Evolutionary conservation across 78 protist species (phyloP).

Genomic region (Thecamonas trahens): DNA sequence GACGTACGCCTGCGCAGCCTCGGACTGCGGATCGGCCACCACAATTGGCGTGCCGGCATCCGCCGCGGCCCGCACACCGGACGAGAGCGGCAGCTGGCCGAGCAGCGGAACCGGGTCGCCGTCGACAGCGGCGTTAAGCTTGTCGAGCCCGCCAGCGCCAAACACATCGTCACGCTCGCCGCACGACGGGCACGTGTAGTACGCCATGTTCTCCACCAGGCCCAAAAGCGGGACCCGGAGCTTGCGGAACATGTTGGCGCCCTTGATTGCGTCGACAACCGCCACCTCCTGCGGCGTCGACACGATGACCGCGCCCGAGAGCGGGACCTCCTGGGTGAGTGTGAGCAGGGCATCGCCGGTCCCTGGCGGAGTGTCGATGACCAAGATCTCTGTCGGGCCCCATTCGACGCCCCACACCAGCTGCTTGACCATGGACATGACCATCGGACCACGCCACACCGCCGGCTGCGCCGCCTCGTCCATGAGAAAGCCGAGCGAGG

Average conservation of each 20-base stretch:
- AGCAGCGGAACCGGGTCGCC: constrained; percentile 52
- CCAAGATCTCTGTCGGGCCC: constrained; percentile 84
- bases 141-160: constrained; percentile 53
- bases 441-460: constrained; percentile 88
- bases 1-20: constrained; percentile 13
- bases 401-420: constrained; percentile 60
- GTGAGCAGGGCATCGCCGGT: constrained; percentile 94
- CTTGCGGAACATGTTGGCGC: constrained; percentile 78
- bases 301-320: constrained; percentile 87
- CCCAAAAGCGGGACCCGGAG: constrained; percentile 86
- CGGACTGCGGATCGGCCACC: constrained; percentile 32
- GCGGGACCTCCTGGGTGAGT: constrained; percentile 71
- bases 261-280: constrained; percentile 50
- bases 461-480: constrained; percentile 50
- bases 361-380: constrained; percentile 97
- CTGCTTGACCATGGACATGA: constrained; percentile 58
- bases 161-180: constrained; percentile 28
- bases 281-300: constrained; percentile 90
- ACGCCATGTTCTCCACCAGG: constrained; percentile 84
- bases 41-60: constrained; percentile 78
- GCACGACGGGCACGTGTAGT: constrained; percentile 69
- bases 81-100: constrained; percentile 74
- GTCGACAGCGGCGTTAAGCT: constrained; percentile 33
- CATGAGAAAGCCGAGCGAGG: constrained; percentile 82
- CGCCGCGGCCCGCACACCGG: constrained; percentile 39